A percentile compares a stretch with the other conserved stretches of the same genome.
phyloP scores from a whole-genome alignment of 306 rosid species.

The Astragalus membranaceus region DNA sequence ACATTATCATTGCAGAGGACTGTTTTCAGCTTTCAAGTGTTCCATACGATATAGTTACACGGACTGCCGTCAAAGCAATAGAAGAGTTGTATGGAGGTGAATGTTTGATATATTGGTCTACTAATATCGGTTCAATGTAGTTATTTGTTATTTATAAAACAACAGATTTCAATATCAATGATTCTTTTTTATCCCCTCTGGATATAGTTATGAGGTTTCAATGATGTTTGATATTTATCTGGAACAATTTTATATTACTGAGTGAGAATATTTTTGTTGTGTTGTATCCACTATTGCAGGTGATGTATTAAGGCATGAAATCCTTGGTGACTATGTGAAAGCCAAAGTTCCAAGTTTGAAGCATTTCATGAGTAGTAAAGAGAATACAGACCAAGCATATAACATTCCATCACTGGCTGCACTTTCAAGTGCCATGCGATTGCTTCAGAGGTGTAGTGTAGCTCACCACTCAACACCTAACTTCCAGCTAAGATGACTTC shows the following conservation, averaged over 20 bases:
- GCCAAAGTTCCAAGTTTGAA: slow-evolving; percentile 66
- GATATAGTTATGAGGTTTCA: neutral
- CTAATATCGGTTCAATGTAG: neutral
- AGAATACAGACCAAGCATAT: slow-evolving; percentile 34
- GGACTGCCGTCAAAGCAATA: slow-evolving; percentile 36
- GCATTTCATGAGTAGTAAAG: slow-evolving; percentile 39
- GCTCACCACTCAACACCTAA: slow-evolving; percentile 3
- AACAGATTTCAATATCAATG: neutral
- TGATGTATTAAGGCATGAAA: slow-evolving; percentile 50
- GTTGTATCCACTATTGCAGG: slow-evolving; percentile 36
- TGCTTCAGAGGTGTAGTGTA: slow-evolving; percentile 66
- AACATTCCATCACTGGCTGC: slow-evolving; percentile 78
- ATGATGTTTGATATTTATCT: slow-evolving; percentile 7
- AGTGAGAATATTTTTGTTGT: neutral
- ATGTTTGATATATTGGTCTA: slow-evolving; percentile 1
- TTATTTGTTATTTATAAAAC: neutral
- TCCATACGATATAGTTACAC: slow-evolving; percentile 41
- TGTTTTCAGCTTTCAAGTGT: slow-evolving; percentile 67
- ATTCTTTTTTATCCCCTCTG: neutral
- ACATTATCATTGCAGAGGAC: slow-evolving; percentile 68
- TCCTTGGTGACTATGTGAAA: slow-evolving; percentile 61
- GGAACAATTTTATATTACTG: neutral
- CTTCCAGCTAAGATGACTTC: neutral
- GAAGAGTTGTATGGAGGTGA: slow-evolving; percentile 72
- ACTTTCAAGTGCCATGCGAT: slow-evolving; percentile 61